phyloP scores from a whole-genome alignment of 768 basidiomycete species.

The Lactarius indigo region DNA sequence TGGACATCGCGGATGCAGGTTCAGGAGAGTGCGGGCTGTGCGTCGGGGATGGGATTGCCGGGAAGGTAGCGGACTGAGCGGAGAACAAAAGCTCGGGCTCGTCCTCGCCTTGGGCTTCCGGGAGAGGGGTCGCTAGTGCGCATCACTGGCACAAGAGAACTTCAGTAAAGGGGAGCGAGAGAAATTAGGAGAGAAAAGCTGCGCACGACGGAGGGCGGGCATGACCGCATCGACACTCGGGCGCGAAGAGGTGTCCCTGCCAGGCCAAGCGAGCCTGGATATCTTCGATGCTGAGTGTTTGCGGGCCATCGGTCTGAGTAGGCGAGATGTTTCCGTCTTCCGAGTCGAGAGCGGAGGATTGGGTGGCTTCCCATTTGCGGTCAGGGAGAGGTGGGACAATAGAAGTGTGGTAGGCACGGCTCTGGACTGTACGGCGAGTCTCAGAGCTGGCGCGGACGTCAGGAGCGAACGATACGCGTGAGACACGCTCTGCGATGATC shows the following conservation, averaged over 20 bases:
- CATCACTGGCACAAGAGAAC: slow-evolving; percentile 52
- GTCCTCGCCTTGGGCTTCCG: slow-evolving; percentile 12
- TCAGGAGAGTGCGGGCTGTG: slow-evolving; percentile 31
- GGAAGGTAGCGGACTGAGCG: slow-evolving; percentile 27
- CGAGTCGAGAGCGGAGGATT: slow-evolving; percentile 7
- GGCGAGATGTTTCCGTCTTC: slow-evolving; percentile 38
- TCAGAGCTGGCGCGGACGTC: slow-evolving; percentile 49
- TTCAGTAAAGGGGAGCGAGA: slow-evolving; percentile 12
- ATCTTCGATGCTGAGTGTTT: slow-evolving; percentile 53
- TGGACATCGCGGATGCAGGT: slow-evolving; percentile 36
- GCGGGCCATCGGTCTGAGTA: slow-evolving; percentile 41
- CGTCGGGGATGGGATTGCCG: slow-evolving; percentile 35
- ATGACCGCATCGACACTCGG: slow-evolving; percentile 54
- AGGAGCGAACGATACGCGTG: slow-evolving; percentile 68
- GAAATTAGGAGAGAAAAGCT: slow-evolving; percentile 6
- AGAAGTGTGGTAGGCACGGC: slow-evolving; percentile 42
- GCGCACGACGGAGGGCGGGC: slow-evolving; percentile 66
- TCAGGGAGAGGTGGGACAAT: slow-evolving; percentile 42
- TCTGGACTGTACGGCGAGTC: slow-evolving; percentile 40
- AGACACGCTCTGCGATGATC: slow-evolving; percentile 40
- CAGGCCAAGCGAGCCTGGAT: slow-evolving; percentile 52
- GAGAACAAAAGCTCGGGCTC: slow-evolving; percentile 47
- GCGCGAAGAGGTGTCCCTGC: slow-evolving; percentile 34
- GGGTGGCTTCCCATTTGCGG: slow-evolving; percentile 29
- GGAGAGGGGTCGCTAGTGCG: slow-evolving; percentile 46